A percentile compares a stretch with the other conserved stretches of the same genome.
phyloP scores from a whole-genome alignment of 1,139 yeast genomes.

The Magnusiomyces suaveolens region DNA sequence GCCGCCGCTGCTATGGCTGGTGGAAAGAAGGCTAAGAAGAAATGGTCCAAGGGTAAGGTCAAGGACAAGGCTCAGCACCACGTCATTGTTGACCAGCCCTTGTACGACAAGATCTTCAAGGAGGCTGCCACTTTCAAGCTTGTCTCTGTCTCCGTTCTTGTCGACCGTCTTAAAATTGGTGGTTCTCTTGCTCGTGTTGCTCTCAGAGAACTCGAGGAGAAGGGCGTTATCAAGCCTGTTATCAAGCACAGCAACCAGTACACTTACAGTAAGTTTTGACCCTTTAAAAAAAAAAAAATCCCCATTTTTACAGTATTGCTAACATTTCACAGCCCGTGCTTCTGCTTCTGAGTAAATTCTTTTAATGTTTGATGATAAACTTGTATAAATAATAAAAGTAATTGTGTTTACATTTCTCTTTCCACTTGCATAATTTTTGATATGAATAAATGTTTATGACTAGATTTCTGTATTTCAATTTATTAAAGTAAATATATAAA shows the following conservation, averaged over 20 bases:
- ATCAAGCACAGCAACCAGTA: slow-evolving; percentile 94
- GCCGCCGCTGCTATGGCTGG: slow-evolving; percentile 99
- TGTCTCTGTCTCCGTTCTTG: slow-evolving; percentile 95
- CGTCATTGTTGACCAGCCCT: slow-evolving; percentile 94
- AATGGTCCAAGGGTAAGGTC: slow-evolving; percentile 99
- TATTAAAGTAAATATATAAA: too few species aligned
- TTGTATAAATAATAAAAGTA: slow-evolving; percentile 5
- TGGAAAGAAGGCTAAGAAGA: slow-evolving; percentile 99
- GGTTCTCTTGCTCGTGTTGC: slow-evolving; percentile 99
- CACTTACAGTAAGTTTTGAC: slow-evolving; percentile 50
- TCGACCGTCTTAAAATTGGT: slow-evolving; percentile 98
- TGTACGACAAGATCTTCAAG: slow-evolving; percentile 98
- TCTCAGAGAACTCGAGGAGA: slow-evolving; percentile 87
- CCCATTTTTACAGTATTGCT: not conserved
- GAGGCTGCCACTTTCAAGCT: slow-evolving; percentile 99
- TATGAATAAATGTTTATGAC: too few species aligned
- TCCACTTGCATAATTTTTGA: too few species aligned
- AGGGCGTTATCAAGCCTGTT: slow-evolving; percentile 92
- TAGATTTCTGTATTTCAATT: not conserved
- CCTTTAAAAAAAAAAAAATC: not conserved
- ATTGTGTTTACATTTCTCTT: not conserved
- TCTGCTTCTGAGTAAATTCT: slow-evolving; percentile 11
- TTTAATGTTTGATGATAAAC: slow-evolving; percentile 4
- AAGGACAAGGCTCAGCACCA: slow-evolving; percentile 99
- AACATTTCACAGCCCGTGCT: slow-evolving; percentile 9